phyloP scores from a whole-genome alignment of 2,329 filamentous ascomycete genomes.

The Colletotrichum sp. region DNA sequence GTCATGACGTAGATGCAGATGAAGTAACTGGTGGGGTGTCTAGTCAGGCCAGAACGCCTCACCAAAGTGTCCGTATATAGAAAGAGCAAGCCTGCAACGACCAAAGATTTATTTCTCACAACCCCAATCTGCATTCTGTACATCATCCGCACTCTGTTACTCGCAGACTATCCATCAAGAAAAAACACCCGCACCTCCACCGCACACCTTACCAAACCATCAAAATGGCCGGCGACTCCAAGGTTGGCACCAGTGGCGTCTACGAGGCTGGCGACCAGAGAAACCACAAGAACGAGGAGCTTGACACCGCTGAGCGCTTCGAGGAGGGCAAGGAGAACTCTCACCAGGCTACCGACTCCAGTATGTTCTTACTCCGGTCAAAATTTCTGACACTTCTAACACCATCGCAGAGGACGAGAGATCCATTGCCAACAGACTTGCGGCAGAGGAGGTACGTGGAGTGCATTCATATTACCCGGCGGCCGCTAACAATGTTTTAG shows the following conservation, averaged over 20 bases:
- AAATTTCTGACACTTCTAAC: slow-evolving; percentile 5
- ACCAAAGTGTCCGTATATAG: neutral
- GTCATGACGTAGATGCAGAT: slow-evolving; percentile 12
- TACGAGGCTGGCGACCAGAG: slow-evolving; percentile 83
- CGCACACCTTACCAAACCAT: neutral
- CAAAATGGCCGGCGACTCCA: slow-evolving; percentile 55
- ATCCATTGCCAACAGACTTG: slow-evolving; percentile 74
- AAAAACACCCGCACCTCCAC: too few species aligned
- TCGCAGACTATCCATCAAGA: neutral
- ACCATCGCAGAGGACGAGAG: slow-evolving; percentile 67
- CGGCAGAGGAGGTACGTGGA: slow-evolving; percentile 60
- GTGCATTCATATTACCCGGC: neutral
- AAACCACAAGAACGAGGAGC: slow-evolving; percentile 57
- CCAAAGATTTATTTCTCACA: too few species aligned
- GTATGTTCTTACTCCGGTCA: slow-evolving; percentile 48
- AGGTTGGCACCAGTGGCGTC: slow-evolving; percentile 67
- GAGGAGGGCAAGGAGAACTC: slow-evolving; percentile 75
- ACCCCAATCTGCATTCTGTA: neutral
- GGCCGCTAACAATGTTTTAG: neutral
- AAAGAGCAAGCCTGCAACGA: neutral
- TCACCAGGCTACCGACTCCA: slow-evolving; percentile 74
- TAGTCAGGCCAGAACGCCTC: neutral
- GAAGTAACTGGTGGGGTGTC: slow-evolving; percentile 3
- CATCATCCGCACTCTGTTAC: neutral
- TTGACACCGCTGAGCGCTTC: slow-evolving; percentile 61